A percentile compares a stretch with the other conserved stretches of the same genome.
phyloP scores from a whole-genome alignment of 2,329 filamentous ascomycete species.

The Aspergillus sp. region DNA sequence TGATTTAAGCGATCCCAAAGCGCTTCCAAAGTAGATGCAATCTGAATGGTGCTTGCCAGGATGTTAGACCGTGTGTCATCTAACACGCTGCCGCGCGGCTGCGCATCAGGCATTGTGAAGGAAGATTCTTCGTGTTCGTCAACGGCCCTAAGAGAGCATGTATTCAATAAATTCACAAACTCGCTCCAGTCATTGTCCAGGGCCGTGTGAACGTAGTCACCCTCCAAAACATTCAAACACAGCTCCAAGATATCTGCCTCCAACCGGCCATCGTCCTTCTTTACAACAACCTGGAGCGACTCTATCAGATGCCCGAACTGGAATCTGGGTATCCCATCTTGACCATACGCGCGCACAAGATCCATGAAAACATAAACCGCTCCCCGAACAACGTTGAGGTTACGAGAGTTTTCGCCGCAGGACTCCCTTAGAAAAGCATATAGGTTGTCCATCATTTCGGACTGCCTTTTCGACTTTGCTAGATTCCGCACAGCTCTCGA shows the following conservation, averaged over 20 bases:
- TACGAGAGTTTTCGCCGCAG: slow-evolving; percentile 37
- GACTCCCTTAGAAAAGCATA: slow-evolving; percentile 40
- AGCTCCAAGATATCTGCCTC: slow-evolving; percentile 45
- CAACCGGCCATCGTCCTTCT: slow-evolving; percentile 41
- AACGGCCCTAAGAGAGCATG: slow-evolving; percentile 38
- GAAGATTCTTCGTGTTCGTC: slow-evolving; percentile 30
- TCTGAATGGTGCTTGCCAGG: slow-evolving; percentile 39
- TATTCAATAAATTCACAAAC: slow-evolving; percentile 37
- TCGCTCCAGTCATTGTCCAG: slow-evolving; percentile 36
- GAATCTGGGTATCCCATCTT: slow-evolving; percentile 41
- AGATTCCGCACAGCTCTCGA: slow-evolving; percentile 46
- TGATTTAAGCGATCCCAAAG: slow-evolving; percentile 41
- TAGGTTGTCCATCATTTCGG: slow-evolving; percentile 42
- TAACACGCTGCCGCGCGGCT: slow-evolving; percentile 26
- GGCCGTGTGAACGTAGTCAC: slow-evolving; percentile 37
- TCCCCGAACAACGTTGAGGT: slow-evolving; percentile 44
- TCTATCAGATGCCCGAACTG: slow-evolving; percentile 41
- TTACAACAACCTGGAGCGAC: slow-evolving; percentile 36
- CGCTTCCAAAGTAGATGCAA: slow-evolving; percentile 39
- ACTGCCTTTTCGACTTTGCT: slow-evolving; percentile 41
- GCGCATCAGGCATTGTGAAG: slow-evolving; percentile 25
- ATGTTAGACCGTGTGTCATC: slow-evolving; percentile 43
- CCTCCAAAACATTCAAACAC: slow-evolving; percentile 43
- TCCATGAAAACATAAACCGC: slow-evolving; percentile 45
- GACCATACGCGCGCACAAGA: slow-evolving; percentile 42